Conservation (phyloP, 352 stramenopile species). For the Pythium myriotylum region DNA sequence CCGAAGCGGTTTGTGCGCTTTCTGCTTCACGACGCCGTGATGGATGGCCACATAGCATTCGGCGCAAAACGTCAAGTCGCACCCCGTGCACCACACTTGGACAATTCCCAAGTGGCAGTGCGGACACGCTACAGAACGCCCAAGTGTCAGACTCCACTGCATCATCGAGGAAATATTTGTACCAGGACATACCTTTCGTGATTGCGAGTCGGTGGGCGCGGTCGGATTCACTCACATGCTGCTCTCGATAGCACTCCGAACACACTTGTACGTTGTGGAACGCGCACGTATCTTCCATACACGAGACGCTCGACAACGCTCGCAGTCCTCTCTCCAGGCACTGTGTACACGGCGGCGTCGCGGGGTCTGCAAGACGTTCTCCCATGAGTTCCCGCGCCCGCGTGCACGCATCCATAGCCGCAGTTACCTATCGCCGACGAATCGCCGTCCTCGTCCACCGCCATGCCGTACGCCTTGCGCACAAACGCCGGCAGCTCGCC, state of each 20-base stretch:
- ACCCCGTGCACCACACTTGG: conserved; percentile 56
- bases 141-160: too few relatives aligned
- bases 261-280: conserved; percentile 8
- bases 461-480: conserved; percentile 2
- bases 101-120: conserved; percentile 56
- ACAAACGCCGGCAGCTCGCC: conserved; percentile 17
- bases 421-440: not conserved
- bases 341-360: not conserved
- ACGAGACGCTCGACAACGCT: conserved; percentile 20
- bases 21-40: conserved; percentile 32
- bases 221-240: conserved; percentile 1
- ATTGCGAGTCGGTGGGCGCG: conserved; percentile 9
- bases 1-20: conserved; percentile 38
- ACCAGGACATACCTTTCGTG: conserved; percentile 22
- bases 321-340: not conserved
- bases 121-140: conserved; percentile 47
- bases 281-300: conserved; percentile 11
- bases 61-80: conserved; percentile 65
- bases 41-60: conserved; percentile 58
- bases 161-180: too few relatives aligned
- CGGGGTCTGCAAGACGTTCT: not conserved
- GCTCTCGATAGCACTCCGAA: conserved; percentile 10
- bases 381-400: too few relatives aligned
- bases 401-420: too few relatives aligned
- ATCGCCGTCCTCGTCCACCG: not conserved